Evolutionary conservation across 176 grass and related monocot species (phyloP).

Genomic region (Hordeum marinum): DNA sequence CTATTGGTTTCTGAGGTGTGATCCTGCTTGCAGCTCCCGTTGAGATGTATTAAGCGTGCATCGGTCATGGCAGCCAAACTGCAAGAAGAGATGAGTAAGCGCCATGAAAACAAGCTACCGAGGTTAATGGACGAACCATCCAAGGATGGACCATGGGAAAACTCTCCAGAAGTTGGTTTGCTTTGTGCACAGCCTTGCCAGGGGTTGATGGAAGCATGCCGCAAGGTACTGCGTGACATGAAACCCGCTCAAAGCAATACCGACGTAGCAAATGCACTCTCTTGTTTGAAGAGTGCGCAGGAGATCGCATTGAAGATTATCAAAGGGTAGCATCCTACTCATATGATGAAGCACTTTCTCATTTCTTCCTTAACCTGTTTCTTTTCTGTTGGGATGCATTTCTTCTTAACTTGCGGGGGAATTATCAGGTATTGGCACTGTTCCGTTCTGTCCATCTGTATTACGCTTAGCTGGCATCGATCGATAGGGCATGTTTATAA

Average conservation of each 20-base stretch:
- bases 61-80: slow-evolving; percentile 71
- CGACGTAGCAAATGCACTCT: background rate
- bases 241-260: slow-evolving; percentile 22
- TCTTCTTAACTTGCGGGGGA: too few species aligned
- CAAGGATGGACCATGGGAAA: background rate
- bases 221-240: slow-evolving; percentile 32
- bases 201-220: slow-evolving; percentile 41
- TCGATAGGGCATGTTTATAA: background rate
- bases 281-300: slow-evolving; percentile 48
- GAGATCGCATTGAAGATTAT: slow-evolving; percentile 40
- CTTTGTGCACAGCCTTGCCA: slow-evolving; percentile 13
- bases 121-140: background rate
- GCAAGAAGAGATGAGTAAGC: slow-evolving; percentile 51
- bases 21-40: slow-evolving; percentile 60
- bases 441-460: background rate
- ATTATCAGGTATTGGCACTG: background rate
- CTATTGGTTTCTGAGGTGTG: background rate
- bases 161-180: background rate
- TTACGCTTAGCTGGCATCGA: background rate
- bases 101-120: slow-evolving; percentile 21
- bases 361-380: too few species aligned
- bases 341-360: background rate
- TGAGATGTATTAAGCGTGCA: slow-evolving; percentile 64
- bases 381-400: background rate
- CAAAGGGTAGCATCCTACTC: slow-evolving; percentile 16